Evolutionary conservation across 441 rosid genomes (phyloP).

Genomic region (Pelargonium fulgidum): DNA sequence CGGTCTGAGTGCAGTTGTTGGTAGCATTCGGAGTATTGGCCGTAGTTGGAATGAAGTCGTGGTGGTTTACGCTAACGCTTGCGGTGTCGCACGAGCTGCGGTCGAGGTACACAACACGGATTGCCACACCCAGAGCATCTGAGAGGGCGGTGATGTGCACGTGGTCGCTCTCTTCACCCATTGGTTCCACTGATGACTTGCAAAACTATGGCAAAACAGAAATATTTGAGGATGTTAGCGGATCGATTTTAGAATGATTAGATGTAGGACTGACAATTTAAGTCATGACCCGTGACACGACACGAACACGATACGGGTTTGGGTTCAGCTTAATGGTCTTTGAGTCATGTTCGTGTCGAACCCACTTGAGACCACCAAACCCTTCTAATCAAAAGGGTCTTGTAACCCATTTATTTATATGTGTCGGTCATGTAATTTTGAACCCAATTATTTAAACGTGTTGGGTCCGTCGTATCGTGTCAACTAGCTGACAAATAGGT

Average conservation of each 20-base stretch:
- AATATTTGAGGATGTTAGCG: not conserved
- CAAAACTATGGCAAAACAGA: conserved; percentile 59
- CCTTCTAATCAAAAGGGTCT: too few relatives aligned
- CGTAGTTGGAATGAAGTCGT: conserved; percentile 66
- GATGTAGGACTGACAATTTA: too few relatives aligned
- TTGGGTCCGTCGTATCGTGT: too few relatives aligned
- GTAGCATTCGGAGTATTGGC: conserved; percentile 27
- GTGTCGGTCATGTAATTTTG: too few relatives aligned
- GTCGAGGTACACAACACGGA: conserved; percentile 86
- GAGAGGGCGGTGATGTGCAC: conserved; percentile 46
- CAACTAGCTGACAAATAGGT: too few relatives aligned
- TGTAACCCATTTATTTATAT: too few relatives aligned
- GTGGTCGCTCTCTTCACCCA: conserved; percentile 99
- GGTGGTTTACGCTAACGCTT: conserved; percentile 77
- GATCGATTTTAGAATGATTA: not conserved
- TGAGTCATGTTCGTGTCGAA: too few relatives aligned
- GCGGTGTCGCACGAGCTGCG: conserved; percentile 81
- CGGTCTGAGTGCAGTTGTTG: conserved; percentile 24
- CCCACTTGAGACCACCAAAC: too few relatives aligned
- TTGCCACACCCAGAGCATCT: conserved; percentile 85
- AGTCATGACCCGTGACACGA: too few relatives aligned
- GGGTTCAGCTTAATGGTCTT: too few relatives aligned
- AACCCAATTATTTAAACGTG: too few relatives aligned
- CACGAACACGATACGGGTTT: too few relatives aligned
- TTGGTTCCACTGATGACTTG: conserved; percentile 96